Base-by-base conservation (phyloP, 2,329 filamentous ascomycete species). In the Raffaelea ambrosiae region DNA sequence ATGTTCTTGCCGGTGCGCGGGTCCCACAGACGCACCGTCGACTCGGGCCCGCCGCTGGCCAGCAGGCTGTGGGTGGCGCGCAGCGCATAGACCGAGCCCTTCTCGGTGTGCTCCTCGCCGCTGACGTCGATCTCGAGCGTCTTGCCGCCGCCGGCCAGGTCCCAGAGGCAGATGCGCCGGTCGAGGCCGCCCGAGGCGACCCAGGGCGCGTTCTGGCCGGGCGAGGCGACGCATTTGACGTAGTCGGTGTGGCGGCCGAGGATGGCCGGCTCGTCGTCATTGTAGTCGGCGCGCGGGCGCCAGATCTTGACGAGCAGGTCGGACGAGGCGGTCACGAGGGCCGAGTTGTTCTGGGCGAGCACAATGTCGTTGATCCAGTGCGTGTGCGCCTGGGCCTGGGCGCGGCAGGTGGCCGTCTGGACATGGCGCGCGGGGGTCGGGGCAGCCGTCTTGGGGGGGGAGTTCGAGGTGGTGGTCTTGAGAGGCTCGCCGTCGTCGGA, bases 291-390 rank as follows among this genome's bases (percentile, higher is more conserved):
- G 53, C 81, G 72, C 7, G 91, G 91, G 48, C 90, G 80, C 93
- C 90, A 96, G 58, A 95, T 70, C 65, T 95, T 93, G 62, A 96
- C 89, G 9, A 88, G 89, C 52, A 93, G 81, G 63, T 96, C 90
- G n/a, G 90, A 95, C 4, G 89, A 95, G 19, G 86, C 89, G 10
- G 90, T 94, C 29, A 95, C 84, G 43, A 96, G 74, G 20, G 86
- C 86, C 18, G 81, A 74, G 59, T 90, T 88, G 59, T 83, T 79
- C 61, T 89, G 80, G 8, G 85, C 85, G 47, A 95, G 77, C 20
- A 83, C 79, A 53, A 96, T 87, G 64, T 95, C 90, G 67, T 95
- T 96, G 68, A 96, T 84, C 90, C 90, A 96, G 66, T 95, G 88
- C 44, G 88, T 95, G 65, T 96, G 90, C 9, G 90, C 89, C 55